These are phyloP conservation scores for Maudiozyma turicensis DNA, from an alignment of 805 yeast genomes.

Conservation along the genomic window DNA sequence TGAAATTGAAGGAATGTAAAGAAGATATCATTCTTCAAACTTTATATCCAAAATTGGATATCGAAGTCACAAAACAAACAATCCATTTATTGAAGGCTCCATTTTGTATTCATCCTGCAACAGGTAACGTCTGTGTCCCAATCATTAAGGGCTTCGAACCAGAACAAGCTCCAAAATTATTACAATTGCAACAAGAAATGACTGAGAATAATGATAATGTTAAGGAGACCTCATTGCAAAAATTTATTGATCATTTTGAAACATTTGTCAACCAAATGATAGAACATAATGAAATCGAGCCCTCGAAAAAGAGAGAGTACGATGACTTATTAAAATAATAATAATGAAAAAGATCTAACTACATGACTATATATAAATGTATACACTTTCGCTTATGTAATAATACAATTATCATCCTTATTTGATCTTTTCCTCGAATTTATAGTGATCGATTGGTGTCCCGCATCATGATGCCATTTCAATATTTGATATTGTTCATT, in stretches of 20 bases:
- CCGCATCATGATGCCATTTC: slow-evolving; percentile 60
- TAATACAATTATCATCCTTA: background rate
- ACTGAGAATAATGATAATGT: slow-evolving; percentile 37
- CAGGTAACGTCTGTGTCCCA: slow-evolving; percentile 94
- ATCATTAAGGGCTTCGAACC: slow-evolving; percentile 54
- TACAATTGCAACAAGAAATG: slow-evolving; percentile 53
- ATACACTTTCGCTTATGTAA: background rate
- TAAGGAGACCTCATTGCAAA: slow-evolving; percentile 59
- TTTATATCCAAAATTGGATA: slow-evolving; percentile 85
- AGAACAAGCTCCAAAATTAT: slow-evolving; percentile 64
- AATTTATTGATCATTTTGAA: slow-evolving; percentile 59
- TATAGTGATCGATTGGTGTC: slow-evolving; percentile 30
- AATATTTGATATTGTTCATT: slow-evolving; percentile 45
- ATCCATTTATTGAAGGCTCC: slow-evolving; percentile 93
- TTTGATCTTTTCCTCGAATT: background rate
- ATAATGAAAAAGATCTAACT: background rate
- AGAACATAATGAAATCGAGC: slow-evolving; percentile 38
- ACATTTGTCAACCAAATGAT: slow-evolving; percentile 49
- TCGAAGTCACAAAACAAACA: slow-evolving; percentile 81
- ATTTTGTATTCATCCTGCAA: slow-evolving; percentile 92
- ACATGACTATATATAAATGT: background rate
- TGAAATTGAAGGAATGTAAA: slow-evolving; percentile 55
- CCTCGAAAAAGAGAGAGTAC: slow-evolving; percentile 32
- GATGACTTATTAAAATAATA: slow-evolving; percentile 20
- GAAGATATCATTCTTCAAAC: slow-evolving; percentile 74